Evolutionary conservation across 2,329 filamentous ascomycete genomes (phyloP).

Genomic region (Chaetothyriales sp.): DNA sequence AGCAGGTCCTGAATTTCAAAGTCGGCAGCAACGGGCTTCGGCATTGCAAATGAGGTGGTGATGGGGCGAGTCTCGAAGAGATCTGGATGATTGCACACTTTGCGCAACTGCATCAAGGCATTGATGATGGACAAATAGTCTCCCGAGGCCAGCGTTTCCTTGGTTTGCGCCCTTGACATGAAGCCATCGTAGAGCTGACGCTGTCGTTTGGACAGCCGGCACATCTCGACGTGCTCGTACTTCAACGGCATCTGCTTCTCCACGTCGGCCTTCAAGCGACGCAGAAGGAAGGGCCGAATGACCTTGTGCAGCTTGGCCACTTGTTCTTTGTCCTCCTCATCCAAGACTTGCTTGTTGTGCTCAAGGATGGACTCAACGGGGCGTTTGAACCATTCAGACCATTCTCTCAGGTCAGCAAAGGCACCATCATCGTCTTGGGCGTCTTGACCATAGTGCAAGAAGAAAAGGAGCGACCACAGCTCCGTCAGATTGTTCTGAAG

Average conservation of each 20-base stretch:
- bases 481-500: constrained; percentile 95
- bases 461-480: constrained; percentile 92
- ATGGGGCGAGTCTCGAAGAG: constrained; percentile 92
- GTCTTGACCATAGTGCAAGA: constrained; percentile 78
- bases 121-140: constrained; percentile 98
- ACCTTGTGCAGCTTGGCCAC: constrained; percentile 91
- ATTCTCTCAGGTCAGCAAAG: constrained; percentile 89
- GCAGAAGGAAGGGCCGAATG: constrained; percentile 76
- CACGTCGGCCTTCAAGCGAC: constrained; percentile 86
- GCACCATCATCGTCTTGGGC: constrained; percentile 65
- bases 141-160: constrained; percentile 74
- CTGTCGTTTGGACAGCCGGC: constrained; percentile 86
- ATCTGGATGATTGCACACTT: constrained; percentile 97
- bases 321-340: constrained; percentile 81
- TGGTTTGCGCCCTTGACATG: constrained; percentile 76
- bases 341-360: constrained; percentile 83
- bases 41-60: constrained; percentile 91
- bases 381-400: constrained; percentile 89
- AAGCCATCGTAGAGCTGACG: constrained; percentile 94
- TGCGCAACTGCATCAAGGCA: constrained; percentile 90
- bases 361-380: constrained; percentile 94
- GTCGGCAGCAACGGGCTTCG: constrained; percentile 58
- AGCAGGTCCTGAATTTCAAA: constrained; percentile 61
- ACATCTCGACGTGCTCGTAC: constrained; percentile 94
- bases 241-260: constrained; percentile 99